These are phyloP conservation scores for Pseudogymnoascus sp. DNA, from an alignment of 2,329 filamentous ascomycete species.

Conservation along the genomic window DNA sequence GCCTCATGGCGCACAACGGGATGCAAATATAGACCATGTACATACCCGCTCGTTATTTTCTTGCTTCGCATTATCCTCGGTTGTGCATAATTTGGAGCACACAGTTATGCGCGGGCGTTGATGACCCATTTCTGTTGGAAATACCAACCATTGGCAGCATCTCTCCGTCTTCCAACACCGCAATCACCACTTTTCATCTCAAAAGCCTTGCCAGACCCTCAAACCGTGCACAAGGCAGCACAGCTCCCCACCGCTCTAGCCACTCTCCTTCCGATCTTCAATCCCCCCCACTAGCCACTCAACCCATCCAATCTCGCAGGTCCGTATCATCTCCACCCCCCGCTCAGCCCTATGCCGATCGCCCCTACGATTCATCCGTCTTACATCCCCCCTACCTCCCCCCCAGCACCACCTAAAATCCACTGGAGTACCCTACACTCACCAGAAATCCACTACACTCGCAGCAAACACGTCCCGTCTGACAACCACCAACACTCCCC, in stretches of 20 bases:
- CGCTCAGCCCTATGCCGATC: constrained; percentile 4
- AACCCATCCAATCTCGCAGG: not conserved
- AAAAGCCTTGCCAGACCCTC: not conserved
- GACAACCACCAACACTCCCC: not conserved
- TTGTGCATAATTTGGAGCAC: not conserved
- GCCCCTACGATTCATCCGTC: not conserved
- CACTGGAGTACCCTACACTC: not conserved
- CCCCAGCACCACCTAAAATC: not conserved
- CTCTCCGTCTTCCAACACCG: not conserved
- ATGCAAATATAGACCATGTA: not conserved
- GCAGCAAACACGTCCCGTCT: not conserved
- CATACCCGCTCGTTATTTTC: not conserved
- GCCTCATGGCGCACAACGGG: not conserved
- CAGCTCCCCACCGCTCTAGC: not conserved
- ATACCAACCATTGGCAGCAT: not conserved
- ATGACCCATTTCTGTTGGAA: not conserved
- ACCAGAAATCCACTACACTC: not conserved
- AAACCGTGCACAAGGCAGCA: not conserved
- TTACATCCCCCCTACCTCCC: not conserved
- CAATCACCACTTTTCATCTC: not conserved
- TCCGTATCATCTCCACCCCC: not conserved
- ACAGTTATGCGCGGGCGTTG: not conserved
- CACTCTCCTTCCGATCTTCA: too few species aligned
- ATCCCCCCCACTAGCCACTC: not conserved
- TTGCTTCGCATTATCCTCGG: not conserved